Conservation (phyloP, 2,329 filamentous ascomycete species). For the Pseudopyricularia javanii region DNA sequence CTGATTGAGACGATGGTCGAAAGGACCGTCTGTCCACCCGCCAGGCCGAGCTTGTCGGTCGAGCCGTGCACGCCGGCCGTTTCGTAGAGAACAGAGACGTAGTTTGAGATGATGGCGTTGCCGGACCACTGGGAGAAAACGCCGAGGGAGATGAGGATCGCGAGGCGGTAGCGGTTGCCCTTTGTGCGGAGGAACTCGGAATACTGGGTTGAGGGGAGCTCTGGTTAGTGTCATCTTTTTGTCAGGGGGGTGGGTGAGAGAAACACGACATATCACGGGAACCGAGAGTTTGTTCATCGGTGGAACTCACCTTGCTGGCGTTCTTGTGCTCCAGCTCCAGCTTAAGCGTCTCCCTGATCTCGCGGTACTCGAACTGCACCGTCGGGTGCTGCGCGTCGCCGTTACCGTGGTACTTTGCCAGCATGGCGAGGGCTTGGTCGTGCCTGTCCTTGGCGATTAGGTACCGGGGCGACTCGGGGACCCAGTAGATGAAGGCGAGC, state of each 20-base stretch:
- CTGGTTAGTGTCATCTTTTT: neutral
- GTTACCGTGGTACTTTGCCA: conserved; percentile 44
- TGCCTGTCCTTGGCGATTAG: conserved; percentile 19
- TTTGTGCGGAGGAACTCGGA: conserved; percentile 34
- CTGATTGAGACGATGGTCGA: conserved; percentile 37
- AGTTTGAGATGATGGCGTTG: conserved; percentile 48
- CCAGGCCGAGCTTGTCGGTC: conserved; percentile 30
- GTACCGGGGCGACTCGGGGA: conserved; percentile 38
- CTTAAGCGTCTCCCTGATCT: conserved; percentile 42
- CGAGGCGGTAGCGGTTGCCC: conserved; percentile 9
- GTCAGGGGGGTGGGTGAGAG: too few species aligned
- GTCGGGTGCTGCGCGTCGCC: conserved; percentile 36
- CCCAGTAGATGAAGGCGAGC: conserved; percentile 7
- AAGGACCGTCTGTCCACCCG: conserved; percentile 36
- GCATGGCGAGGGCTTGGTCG: conserved; percentile 40
- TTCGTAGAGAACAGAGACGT: conserved; percentile 39
- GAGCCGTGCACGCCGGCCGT: conserved; percentile 36
- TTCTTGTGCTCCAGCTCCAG: conserved; percentile 18
- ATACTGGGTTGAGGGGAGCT: neutral
- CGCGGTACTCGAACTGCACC: conserved; percentile 45
- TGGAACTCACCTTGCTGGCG: conserved; percentile 30
- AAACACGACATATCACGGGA: too few species aligned
- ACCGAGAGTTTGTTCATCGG: neutral
- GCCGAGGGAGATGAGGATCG: conserved; percentile 26
- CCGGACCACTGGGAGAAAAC: conserved; percentile 49